Percentiles rank a stretch among this genome's conserved stretches.
Conservation (phyloP, 2,329 filamentous ascomycete species). For the Mollisia scopiformis region DNA sequence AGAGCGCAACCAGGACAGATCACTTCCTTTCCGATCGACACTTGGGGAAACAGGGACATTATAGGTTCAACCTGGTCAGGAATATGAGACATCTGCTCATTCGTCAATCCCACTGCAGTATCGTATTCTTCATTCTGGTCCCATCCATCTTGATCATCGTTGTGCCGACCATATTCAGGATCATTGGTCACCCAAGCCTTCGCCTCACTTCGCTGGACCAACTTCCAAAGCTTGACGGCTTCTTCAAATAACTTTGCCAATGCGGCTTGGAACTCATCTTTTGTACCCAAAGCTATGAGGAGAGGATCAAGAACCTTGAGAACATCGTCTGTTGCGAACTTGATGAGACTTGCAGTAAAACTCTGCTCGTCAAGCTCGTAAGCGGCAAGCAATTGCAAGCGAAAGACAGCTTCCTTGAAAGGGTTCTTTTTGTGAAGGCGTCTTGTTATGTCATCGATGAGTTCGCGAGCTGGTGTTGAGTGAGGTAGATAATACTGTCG, state of each 20-base stretch:
- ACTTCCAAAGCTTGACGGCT: not conserved
- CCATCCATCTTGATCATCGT: not conserved
- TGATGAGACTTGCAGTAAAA: not conserved
- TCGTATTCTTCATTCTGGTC: not conserved
- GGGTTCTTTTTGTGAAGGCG: not conserved
- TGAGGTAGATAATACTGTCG: not conserved
- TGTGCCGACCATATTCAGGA: not conserved
- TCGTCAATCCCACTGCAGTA: not conserved
- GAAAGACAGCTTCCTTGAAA: not conserved
- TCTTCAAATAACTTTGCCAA: not conserved
- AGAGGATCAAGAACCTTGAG: not conserved
- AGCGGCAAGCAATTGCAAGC: not conserved
- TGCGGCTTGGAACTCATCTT: not conserved
- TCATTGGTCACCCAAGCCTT: not conserved
- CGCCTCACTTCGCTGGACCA: not conserved
- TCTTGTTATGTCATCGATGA: not conserved
- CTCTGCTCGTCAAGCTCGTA: not conserved
- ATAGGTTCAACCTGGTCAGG: not conserved
- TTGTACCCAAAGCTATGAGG: not conserved
- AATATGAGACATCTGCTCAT: not conserved
- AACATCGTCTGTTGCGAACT: not conserved
- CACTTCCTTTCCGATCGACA: not conserved
- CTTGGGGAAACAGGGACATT: not conserved
- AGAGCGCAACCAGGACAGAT: not conserved
- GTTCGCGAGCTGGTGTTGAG: not conserved